Evolutionary conservation across 768 basidiomycete species (phyloP).

Genomic region (Lactifluus subvellereus): DNA sequence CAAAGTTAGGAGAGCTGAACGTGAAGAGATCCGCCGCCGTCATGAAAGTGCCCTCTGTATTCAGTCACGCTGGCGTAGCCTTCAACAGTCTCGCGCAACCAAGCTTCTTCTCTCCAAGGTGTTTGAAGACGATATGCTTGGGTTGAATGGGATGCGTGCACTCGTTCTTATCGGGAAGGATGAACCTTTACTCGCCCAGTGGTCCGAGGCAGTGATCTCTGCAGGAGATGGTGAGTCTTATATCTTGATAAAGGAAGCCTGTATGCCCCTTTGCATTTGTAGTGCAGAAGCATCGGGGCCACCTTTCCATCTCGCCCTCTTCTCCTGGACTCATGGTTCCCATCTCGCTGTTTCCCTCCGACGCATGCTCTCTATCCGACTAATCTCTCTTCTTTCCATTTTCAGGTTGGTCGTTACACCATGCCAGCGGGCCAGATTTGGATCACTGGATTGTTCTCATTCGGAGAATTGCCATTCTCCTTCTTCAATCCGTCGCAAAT

Average conservation of each 20-base stretch:
- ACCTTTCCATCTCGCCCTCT: background rate
- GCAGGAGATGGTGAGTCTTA: slow-evolving; percentile 29
- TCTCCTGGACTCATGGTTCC: background rate
- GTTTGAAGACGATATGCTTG: slow-evolving; percentile 49
- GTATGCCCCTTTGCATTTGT: background rate
- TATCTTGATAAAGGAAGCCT: background rate
- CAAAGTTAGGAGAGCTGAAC: slow-evolving; percentile 52
- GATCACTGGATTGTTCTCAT: slow-evolving; percentile 61
- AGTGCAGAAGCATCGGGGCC: background rate
- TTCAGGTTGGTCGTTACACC: slow-evolving; percentile 39
- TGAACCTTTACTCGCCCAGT: slow-evolving; percentile 40
- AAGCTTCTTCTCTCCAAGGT: slow-evolving; percentile 40
- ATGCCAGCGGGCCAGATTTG: slow-evolving; percentile 34
- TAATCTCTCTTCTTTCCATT: slow-evolving; percentile 19
- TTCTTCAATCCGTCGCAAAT: slow-evolving; percentile 48
- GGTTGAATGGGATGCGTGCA: slow-evolving; percentile 55
- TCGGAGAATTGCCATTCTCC: slow-evolving; percentile 40
- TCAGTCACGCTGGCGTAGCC: slow-evolving; percentile 68
- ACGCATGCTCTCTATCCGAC: slow-evolving; percentile 17
- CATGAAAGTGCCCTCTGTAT: slow-evolving; percentile 55
- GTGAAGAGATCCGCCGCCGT: slow-evolving; percentile 48
- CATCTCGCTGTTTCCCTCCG: too few relatives aligned
- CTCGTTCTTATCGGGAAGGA: slow-evolving; percentile 56
- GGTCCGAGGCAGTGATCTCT: slow-evolving; percentile 38
- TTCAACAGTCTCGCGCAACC: slow-evolving; percentile 36